Evolutionary conservation across 495 filamentous ascomycete genomes (phyloP).

Genomic region (Hypoxylon fuscum): DNA sequence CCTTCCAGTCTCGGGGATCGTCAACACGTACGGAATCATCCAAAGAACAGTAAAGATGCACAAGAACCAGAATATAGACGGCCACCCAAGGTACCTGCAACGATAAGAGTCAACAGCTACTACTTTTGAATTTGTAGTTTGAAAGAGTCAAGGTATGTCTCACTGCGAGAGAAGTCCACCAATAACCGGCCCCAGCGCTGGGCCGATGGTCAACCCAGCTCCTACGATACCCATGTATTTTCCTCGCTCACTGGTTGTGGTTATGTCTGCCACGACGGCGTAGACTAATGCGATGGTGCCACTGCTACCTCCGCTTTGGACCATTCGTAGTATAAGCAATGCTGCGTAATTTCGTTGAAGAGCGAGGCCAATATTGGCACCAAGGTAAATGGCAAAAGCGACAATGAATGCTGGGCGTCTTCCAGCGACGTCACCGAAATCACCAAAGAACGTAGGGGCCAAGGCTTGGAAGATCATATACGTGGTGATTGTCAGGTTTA

Average conservation of each 20-base stretch:
- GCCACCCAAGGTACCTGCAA: constrained; percentile 67
- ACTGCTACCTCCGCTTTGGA: constrained; percentile 70
- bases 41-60: constrained; percentile 65
- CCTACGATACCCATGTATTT: constrained; percentile 66
- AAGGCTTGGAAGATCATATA: constrained; percentile 72
- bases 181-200: constrained; percentile 68
- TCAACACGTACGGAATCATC: constrained; percentile 61
- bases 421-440: constrained; percentile 67
- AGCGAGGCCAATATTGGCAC: constrained; percentile 71
- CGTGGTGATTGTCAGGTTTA: constrained; percentile 74
- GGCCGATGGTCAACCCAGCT: constrained; percentile 62
- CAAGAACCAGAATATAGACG: constrained; percentile 79
- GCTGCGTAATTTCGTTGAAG: constrained; percentile 67
- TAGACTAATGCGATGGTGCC: constrained; percentile 65
- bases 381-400: constrained; percentile 65
- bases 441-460: constrained; percentile 66
- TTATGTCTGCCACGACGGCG: constrained; percentile 70
- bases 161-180: constrained; percentile 70
- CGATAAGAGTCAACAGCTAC: too few species aligned
- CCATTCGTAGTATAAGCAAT: constrained; percentile 67
- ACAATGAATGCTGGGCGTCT: constrained; percentile 68
- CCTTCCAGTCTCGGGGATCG: constrained; percentile 73
- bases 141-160: too few species aligned
- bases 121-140: too few species aligned
- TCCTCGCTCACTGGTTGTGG: constrained; percentile 66